Conservation (phyloP, 129 eudicot species). For the Escallonia rubra region DNA sequence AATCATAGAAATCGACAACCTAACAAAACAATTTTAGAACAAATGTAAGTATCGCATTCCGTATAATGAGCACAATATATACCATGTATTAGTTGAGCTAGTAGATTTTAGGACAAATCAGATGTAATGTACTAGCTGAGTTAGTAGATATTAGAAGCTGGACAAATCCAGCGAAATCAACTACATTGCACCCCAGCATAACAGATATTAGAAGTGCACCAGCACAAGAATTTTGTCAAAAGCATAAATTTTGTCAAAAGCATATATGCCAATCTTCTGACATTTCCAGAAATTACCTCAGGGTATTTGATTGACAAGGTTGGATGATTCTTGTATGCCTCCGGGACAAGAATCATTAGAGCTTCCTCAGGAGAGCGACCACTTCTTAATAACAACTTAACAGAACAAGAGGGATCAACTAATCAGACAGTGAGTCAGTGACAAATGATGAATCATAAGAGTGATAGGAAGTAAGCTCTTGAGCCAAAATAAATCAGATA, state of each 20-base stretch:
- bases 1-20: slow-evolving; percentile 91
- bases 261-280: neutral
- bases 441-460: neutral
- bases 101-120: too few relatives aligned
- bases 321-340: slow-evolving; percentile 98
- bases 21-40: slow-evolving; percentile 10
- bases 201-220: neutral
- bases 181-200: neutral
- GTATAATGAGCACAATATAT: too few relatives aligned
- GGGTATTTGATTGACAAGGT: slow-evolving; percentile 88
- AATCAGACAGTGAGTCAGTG: neutral
- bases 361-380: slow-evolving; percentile 98
- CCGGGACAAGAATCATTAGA: slow-evolving; percentile 98
- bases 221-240: neutral
- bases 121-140: too few relatives aligned
- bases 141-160: neutral
- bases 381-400: slow-evolving; percentile 87
- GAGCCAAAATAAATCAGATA: too few relatives aligned
- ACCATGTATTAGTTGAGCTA: too few relatives aligned
- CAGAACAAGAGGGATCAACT: slow-evolving; percentile 5
- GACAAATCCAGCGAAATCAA: too few relatives aligned
- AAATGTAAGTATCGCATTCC: too few relatives aligned
- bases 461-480: too few relatives aligned
- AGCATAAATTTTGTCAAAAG: neutral
- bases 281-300: slow-evolving; percentile 52